phyloP scores from a whole-genome alignment of 2,329 filamentous ascomycete genomes.

The Hypoxylon sp. region DNA sequence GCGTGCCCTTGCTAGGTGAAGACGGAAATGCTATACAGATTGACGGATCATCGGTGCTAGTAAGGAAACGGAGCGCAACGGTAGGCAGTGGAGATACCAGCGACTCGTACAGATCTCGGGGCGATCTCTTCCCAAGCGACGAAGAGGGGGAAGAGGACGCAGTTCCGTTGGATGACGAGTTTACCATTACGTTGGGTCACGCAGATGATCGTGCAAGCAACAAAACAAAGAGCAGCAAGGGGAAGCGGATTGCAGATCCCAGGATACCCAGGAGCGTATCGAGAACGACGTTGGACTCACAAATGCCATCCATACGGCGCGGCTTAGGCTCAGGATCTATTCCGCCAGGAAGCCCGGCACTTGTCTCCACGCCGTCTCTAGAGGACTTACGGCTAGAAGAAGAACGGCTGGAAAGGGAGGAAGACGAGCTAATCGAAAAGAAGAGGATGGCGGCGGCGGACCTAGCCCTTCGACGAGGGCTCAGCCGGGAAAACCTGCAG shows the following conservation, averaged over 20 bases:
- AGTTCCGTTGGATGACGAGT: conserved; percentile 90
- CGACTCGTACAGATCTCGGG: conserved; percentile 85
- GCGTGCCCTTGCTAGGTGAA: conserved; percentile 70
- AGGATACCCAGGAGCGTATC: conserved; percentile 61
- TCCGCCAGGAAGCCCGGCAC: conserved; percentile 47
- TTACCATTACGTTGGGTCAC: conserved; percentile 81
- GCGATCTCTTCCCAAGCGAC: conserved; percentile 90
- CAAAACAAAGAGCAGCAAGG: conserved; percentile 67
- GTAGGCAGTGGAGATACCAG: conserved; percentile 81
- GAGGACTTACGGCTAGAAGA: conserved; percentile 64
- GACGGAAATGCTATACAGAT: conserved; percentile 29
- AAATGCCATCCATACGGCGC: conserved; percentile 38
- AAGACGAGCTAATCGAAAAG: conserved; percentile 61
- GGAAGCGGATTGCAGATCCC: conserved; percentile 58
- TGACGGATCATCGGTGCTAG: conserved; percentile 45
- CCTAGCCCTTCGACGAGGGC: conserved; percentile 59
- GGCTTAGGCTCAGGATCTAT: conserved; percentile 40
- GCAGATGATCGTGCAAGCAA: conserved; percentile 78
- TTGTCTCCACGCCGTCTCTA: conserved; percentile 54
- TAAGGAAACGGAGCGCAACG: conserved; percentile 77
- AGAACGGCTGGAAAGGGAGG: conserved; percentile 57
- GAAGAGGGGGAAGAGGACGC: conserved; percentile 88
- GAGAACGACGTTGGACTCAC: conserved; percentile 64
- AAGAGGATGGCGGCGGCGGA: conserved; percentile 61
- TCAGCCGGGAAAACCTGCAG: conserved; percentile 49